Base-by-base conservation (phyloP, 768 basidiomycete genomes). In the Neoboletus brunneissimus region DNA sequence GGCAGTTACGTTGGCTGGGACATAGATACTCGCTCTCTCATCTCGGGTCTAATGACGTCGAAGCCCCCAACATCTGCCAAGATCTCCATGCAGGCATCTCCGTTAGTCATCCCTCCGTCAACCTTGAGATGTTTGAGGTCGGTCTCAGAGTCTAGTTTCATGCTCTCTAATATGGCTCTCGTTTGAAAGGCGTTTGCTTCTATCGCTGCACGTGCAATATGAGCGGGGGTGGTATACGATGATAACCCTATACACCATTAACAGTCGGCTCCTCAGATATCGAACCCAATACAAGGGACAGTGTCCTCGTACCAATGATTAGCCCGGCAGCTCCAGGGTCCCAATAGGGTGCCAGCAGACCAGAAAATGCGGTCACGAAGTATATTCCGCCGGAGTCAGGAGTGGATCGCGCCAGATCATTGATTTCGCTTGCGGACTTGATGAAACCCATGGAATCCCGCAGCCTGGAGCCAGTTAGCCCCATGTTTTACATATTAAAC, bases 101-200 rank as follows among this genome's bases (percentile, higher is more conserved):
- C 91, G 61, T 95, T 96, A 12, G 94, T 97, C 89, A 97, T 95
- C 16, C 94, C 94, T n/a, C 97, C 97, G 71, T 98, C 97, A 35
- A 99, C 96, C 71, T 89, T 95, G 60, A 99, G 84, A 63, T 89
- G 81, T 67, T 88, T 86, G 52, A 97, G 80, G 46, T 89, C 85
- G 5, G 79, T 77, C 16, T 81, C 81, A n/a, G 91, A 88, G 74
- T 99, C 96, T 52, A 89, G 76, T 69, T 90, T 87, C 89, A 99
- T 99, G 66, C 91, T 89, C 70, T 98, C 94, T 47, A 98, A 81
- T 63, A 99, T 91, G 9, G 93, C 97, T 55, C 90, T 85, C 13
- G 96, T 97, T 73, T 98, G 95, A 78, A 88, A 98, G 15, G 94
- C 94, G 56, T 91, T 96, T 23, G 97, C 95, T 73, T 98, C 97